Evolutionary conservation across 768 basidiomycete species (phyloP), one percentile per base, ranked within the genome.

Genomic region (Hypsizygus marmoreus): DNA sequence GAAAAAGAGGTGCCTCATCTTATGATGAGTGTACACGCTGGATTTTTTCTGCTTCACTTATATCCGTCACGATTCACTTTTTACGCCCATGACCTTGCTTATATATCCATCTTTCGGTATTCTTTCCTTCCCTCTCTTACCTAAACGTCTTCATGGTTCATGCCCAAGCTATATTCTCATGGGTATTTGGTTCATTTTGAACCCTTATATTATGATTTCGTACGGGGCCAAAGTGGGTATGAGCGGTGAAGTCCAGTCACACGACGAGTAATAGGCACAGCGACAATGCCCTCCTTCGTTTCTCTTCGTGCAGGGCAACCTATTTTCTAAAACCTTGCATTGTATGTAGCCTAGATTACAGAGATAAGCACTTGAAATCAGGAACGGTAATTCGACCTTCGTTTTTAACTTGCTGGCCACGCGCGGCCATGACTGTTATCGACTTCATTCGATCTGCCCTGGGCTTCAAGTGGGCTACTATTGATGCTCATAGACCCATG

Each of bases 1-100:
- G 76, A 82, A 66, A 72, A 71, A 60, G 58, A 85, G 79, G 68
- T 97, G 95, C 81, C 77, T 91, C 66, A 80, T 97, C 65, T 79
- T 92, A 65, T 98, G 79, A 85, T 56, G 19, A 42, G 37, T 26
- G 22, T 22, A 44, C 47, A 47, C 45, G 46, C 39, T 52, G 57
- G 55, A 51, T 54, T 53, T 51, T 54, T 45, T 47, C 51, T 53
- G 45, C 51, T 40, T 55, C 54, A 43, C 60, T 39, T 53, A 49
- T 46, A 45, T 55, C 53, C 55, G 53, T 63, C 62, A 71, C 66
- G 69, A 68, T 61, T 61, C 62, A 53, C 65, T 54, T 59, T n/a
- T 64, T 61, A 67, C 62, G 67, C 67, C n/a, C 70, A 68, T 60
- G 69, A 68, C 67, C n/a, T 66, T 67, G 67, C 65, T 66, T 71